Percentiles rank a stretch among this genome's conserved stretches.
phyloP scores from a whole-genome alignment of 2,329 filamentous ascomycete genomes.

The Colletotrichum endophyticum region DNA sequence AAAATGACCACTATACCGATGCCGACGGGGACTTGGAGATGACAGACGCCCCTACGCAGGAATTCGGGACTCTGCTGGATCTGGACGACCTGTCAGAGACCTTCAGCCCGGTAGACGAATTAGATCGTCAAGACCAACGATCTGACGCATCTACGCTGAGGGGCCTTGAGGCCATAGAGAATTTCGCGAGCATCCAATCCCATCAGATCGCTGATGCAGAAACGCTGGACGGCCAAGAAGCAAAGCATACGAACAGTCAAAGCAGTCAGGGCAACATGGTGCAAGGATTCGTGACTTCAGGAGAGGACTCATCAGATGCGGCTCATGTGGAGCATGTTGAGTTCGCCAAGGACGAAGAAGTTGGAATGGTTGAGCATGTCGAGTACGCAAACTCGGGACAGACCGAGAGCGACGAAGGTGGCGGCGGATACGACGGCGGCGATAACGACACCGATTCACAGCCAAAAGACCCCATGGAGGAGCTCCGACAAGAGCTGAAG shows the following conservation, averaged over 20 bases:
- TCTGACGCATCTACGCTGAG: neutral
- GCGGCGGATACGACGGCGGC: neutral
- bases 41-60: neutral
- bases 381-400: neutral
- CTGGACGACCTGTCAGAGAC: neutral
- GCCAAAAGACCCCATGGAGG: neutral
- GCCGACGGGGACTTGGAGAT: neutral
- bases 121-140: neutral
- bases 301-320: neutral
- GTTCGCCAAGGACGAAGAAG: neutral
- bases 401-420: neutral
- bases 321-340: neutral
- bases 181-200: neutral
- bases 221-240: neutral
- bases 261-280: neutral
- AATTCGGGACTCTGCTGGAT: neutral
- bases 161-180: neutral
- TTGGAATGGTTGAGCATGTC: neutral
- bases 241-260: neutral
- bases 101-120: neutral
- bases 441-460: neutral
- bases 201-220: neutral
- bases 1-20: neutral
- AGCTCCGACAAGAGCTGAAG: neutral
- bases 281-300: neutral